Evolutionary conservation across 306 rosid genomes (phyloP).

Genomic region (Gastrolobium bilobum): DNA sequence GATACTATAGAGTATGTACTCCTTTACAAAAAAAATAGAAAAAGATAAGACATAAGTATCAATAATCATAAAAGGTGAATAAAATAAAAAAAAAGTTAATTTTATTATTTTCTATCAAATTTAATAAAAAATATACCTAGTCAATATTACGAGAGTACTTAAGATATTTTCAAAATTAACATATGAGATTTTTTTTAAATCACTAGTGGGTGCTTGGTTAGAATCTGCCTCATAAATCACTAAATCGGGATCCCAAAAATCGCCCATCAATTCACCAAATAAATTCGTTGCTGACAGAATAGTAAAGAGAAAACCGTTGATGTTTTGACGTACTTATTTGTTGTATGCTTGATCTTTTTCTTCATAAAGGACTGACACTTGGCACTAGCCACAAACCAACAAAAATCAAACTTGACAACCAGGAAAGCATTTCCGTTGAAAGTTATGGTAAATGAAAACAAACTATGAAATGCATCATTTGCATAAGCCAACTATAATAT

Average conservation of each 20-base stretch:
- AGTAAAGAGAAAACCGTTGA: constrained; percentile 21
- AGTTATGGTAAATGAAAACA: constrained; percentile 23
- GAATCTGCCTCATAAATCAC: not conserved
- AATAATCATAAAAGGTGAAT: no score
- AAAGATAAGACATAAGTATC: no score
- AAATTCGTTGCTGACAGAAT: constrained; percentile 40
- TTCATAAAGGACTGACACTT: constrained; percentile 24
- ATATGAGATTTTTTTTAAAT: not conserved
- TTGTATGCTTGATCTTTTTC: constrained; percentile 1
- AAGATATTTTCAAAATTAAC: not conserved
- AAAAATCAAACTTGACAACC: constrained; percentile 40
- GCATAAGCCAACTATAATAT: not conserved
- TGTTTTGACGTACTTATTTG: constrained; percentile 52
- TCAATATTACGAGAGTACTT: no score
- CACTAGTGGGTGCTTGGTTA: not conserved
- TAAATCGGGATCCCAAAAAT: constrained; percentile 28
- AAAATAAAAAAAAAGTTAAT: no score
- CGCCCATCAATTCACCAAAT: constrained; percentile 49
- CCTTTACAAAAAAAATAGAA: no score
- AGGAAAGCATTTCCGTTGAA: constrained; percentile 20
- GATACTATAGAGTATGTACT: no score
- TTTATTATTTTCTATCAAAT: no score
- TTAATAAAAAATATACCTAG: no score
- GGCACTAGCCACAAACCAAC: constrained; percentile 7
- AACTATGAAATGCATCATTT: not conserved